Percentiles rank a stretch among this genome's conserved stretches.
phyloP scores from a whole-genome alignment of 1,139 yeast genomes.

The Sporopachydermia cereana region DNA sequence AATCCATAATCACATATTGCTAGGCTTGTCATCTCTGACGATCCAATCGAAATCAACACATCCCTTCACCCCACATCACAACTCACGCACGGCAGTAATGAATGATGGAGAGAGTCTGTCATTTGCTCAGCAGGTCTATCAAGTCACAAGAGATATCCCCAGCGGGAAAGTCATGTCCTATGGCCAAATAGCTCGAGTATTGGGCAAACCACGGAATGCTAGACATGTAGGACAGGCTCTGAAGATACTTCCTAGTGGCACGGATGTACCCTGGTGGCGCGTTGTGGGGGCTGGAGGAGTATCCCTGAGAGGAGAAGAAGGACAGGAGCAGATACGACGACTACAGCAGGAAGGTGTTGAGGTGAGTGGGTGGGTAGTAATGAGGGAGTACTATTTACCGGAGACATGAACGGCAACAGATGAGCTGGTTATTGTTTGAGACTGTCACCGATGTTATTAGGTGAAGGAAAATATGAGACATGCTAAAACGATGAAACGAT shows the following conservation, averaged over 20 bases:
- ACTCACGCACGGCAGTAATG: too few species aligned
- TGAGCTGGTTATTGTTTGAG: too few species aligned
- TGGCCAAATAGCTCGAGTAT: constrained; percentile 45
- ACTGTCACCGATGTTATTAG: too few species aligned
- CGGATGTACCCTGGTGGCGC: constrained; percentile 51
- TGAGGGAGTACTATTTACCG: background rate
- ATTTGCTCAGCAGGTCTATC: constrained; percentile 32
- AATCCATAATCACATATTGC: too few species aligned
- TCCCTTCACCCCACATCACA: too few species aligned
- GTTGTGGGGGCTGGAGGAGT: constrained; percentile 41
- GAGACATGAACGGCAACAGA: background rate
- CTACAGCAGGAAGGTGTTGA: constrained; percentile 31
- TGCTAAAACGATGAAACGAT: too few species aligned
- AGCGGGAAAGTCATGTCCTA: constrained; percentile 42
- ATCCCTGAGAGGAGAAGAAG: constrained; percentile 36
- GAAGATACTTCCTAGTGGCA: constrained; percentile 25
- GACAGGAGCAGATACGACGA: constrained; percentile 25
- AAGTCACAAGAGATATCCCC: constrained; percentile 35
- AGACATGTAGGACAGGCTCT: constrained; percentile 48
- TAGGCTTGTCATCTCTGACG: too few species aligned
- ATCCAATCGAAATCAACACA: too few species aligned
- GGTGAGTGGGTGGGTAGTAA: constrained; percentile 21
- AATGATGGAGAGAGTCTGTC: too few species aligned
- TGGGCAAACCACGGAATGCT: constrained; percentile 40
- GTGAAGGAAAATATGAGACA: too few species aligned